A percentile compares a stretch with the other conserved stretches of the same genome.
Conservation (phyloP, 768 basidiomycete genomes). For the Suillus subluteus region DNA sequence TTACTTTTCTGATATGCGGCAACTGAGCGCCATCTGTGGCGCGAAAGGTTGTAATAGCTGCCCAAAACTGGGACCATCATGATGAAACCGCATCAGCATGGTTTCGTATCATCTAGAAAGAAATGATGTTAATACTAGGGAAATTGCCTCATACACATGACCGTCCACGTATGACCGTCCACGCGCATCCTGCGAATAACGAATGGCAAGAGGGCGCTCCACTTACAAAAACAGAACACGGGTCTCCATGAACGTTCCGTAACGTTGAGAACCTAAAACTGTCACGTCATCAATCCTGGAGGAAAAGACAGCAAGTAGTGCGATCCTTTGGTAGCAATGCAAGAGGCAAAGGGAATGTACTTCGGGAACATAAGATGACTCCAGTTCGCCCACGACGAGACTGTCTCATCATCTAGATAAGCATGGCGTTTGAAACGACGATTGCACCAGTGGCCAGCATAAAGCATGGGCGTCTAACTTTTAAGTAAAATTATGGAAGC, state of each 20-base stretch:
- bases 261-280: background rate
- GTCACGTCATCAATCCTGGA: background rate
- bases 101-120: background rate
- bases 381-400: background rate
- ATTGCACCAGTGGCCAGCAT: background rate
- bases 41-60: background rate
- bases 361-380: background rate
- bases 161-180: background rate
- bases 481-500: background rate
- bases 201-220: background rate
- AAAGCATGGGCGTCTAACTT: background rate
- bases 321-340: background rate
- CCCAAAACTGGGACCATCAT: background rate
- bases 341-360: background rate
- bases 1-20: background rate
- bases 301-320: background rate
- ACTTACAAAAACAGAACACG: slow-evolving; percentile 2
- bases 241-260: background rate
- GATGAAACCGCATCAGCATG: background rate
- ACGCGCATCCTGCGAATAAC: background rate
- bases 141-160: background rate
- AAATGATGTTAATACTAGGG: background rate
- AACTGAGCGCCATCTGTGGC: background rate
- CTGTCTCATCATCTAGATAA: background rate
- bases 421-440: too few species aligned